These are phyloP conservation scores for Erythrophleum fordii DNA, from an alignment of 306 rosid genomes.

Conservation along the genomic window DNA sequence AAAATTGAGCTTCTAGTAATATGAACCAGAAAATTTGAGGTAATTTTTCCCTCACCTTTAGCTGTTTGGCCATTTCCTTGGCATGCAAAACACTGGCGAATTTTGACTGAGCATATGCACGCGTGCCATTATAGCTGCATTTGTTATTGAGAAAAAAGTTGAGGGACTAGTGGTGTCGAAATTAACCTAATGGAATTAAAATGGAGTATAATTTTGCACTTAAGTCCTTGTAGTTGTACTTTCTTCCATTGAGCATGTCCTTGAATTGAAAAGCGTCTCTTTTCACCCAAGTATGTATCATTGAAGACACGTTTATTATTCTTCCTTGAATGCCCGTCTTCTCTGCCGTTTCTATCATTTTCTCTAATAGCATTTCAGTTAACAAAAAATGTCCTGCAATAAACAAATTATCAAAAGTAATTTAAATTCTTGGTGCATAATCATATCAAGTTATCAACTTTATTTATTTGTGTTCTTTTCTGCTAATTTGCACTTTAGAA, in stretches of 20 bases:
- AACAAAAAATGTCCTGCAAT: conserved; percentile 81
- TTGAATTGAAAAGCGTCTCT: conserved; percentile 65
- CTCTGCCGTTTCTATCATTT: conserved; percentile 83
- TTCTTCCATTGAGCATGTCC: conserved; percentile 70
- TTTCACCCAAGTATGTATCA: conserved; percentile 87
- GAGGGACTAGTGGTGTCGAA: background rate
- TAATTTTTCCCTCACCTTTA: conserved; percentile 59
- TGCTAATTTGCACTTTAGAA: background rate
- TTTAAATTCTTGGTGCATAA: background rate
- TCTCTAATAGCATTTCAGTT: conserved; percentile 83
- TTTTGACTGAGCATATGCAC: conserved; percentile 92
- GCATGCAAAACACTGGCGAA: conserved; percentile 80
- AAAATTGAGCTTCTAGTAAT: background rate
- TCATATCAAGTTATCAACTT: background rate
- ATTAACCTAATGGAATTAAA: background rate
- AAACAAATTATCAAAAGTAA: background rate
- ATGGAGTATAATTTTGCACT: background rate
- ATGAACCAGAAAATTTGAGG: background rate
- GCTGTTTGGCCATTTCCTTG: conserved; percentile 81
- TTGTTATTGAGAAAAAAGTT: conserved; percentile 24
- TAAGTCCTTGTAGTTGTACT: conserved; percentile 45
- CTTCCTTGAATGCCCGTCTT: conserved; percentile 87
- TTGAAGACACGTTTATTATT: conserved; percentile 83
- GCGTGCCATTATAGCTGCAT: conserved; percentile 88
- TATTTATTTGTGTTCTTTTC: background rate